phyloP scores from a whole-genome alignment of 2,329 filamentous ascomycete genomes.

The Cercospora janseana region DNA sequence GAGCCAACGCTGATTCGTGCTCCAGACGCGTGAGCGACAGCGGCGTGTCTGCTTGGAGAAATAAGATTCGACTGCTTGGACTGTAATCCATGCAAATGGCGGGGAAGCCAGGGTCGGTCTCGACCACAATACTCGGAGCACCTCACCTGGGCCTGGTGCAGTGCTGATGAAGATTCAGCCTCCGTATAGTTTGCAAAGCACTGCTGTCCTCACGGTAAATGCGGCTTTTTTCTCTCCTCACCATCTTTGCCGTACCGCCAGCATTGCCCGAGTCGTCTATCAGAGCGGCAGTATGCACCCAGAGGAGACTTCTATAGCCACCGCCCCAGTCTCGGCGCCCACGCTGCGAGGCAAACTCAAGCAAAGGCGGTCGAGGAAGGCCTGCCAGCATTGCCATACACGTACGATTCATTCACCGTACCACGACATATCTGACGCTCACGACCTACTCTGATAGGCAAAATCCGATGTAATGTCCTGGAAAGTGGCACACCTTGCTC shows the following conservation, averaged over 20 bases:
- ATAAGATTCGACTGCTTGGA: neutral
- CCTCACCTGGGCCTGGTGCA: constrained; percentile 9
- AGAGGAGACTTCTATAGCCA: constrained; percentile 9
- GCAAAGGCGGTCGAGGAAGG: constrained; percentile 25
- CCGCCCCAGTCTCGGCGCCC: constrained; percentile 1
- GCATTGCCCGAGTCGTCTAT: constrained; percentile 1
- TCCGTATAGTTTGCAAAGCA: constrained; percentile 7
- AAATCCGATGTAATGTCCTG: constrained; percentile 26
- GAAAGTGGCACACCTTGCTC: constrained; percentile 26
- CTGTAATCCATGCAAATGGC: too few species aligned
- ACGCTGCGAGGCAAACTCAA: constrained; percentile 24
- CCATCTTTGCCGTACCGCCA: constrained; percentile 13
- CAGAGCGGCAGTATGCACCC: constrained; percentile 11
- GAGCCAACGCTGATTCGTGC: neutral
- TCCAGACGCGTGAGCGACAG: neutral
- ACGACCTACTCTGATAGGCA: constrained; percentile 6
- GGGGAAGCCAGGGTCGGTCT: constrained; percentile 6
- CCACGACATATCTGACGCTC: neutral
- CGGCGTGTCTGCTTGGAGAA: neutral
- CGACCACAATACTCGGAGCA: constrained; percentile 1
- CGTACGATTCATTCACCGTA: neutral
- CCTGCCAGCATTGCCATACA: constrained; percentile 27
- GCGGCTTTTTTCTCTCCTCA: constrained; percentile 11
- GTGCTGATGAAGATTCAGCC: constrained; percentile 6
- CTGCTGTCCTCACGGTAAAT: constrained; percentile 17